These are phyloP conservation scores for Chamaenerion angustifolium DNA, from an alignment of 345 rosid species.

Conservation along the genomic window DNA sequence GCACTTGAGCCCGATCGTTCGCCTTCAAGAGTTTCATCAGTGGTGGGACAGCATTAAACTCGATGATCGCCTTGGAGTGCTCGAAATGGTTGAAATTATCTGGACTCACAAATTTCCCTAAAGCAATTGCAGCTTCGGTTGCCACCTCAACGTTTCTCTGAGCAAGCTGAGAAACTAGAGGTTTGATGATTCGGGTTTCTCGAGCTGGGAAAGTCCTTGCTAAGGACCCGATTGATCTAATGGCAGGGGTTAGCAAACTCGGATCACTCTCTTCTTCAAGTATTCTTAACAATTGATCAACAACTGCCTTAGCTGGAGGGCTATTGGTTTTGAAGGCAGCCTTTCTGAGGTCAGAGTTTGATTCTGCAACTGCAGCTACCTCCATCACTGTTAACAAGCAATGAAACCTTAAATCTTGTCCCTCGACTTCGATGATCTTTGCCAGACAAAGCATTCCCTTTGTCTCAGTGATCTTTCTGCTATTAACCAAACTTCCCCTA, in stretches of 20 bases:
- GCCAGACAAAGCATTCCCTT: conserved; percentile 45
- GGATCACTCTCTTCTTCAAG: conserved; percentile 24
- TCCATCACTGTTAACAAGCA: conserved; percentile 40
- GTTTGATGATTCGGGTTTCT: conserved; percentile 33
- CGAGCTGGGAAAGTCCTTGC: conserved; percentile 49
- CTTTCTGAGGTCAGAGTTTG: conserved; percentile 34
- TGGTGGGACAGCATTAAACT: conserved; percentile 32
- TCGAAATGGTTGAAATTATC: conserved; percentile 38
- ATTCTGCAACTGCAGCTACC: conserved; percentile 34
- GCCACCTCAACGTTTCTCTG: conserved; percentile 19
- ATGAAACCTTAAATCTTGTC: conserved; percentile 32
- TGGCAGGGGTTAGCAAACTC: conserved; percentile 22
- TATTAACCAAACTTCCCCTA: conserved; percentile 17
- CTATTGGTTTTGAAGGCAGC: conserved; percentile 43
- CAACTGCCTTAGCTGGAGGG: conserved; percentile 50
- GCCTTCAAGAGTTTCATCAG: conserved; percentile 24
- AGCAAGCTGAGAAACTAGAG: conserved; percentile 30
- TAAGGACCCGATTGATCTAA: conserved; percentile 36
- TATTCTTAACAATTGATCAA: conserved; percentile 44
- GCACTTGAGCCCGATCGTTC: conserved; percentile 22
- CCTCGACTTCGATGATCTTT: conserved; percentile 29
- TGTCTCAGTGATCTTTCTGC: conserved; percentile 41
- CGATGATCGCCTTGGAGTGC: conserved; percentile 46
- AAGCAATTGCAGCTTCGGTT: conserved; percentile 35
- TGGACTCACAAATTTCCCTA: conserved; percentile 35